A percentile compares a stretch with the other conserved stretches of the same genome.
Evolutionary conservation across 2,329 filamentous ascomycete genomes (phyloP).

Genomic region (Elsinoe necatrix): DNA sequence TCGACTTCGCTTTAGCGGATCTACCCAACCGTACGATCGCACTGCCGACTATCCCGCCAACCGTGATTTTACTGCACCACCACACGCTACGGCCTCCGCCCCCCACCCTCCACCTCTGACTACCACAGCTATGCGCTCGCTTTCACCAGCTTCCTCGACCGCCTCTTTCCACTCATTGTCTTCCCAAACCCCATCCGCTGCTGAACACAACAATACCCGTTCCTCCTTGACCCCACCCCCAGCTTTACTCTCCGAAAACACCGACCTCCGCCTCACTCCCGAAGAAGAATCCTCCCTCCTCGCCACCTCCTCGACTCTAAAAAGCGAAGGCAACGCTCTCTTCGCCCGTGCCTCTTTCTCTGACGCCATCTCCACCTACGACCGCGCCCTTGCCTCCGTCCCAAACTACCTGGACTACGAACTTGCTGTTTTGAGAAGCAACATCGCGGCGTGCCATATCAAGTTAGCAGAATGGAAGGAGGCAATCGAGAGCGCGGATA

Average conservation of each 20-base stretch:
- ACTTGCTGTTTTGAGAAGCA: conserved; percentile 75
- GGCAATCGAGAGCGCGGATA: conserved; percentile 63
- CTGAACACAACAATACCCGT: neutral
- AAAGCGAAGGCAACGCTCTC: conserved; percentile 68
- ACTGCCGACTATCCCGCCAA: neutral
- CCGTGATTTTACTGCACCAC: neutral
- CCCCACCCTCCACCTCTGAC: neutral
- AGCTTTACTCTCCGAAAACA: too few relatives aligned
- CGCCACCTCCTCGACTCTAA: conserved; percentile 61
- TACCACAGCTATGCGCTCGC: neutral
- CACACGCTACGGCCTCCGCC: too few relatives aligned
- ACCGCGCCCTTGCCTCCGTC: conserved; percentile 67
- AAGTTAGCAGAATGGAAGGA: conserved; percentile 81
- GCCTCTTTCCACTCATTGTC: conserved; percentile 17
- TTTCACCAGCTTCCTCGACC: conserved; percentile 14
- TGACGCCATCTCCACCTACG: conserved; percentile 73
- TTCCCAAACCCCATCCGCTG: conserved; percentile 10
- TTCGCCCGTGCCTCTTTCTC: conserved; percentile 65
- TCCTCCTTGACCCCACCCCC: neutral
- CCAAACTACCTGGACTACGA: conserved; percentile 84
- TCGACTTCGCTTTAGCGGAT: neutral
- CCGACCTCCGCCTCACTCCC: conserved; percentile 29
- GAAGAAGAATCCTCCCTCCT: conserved; percentile 51
- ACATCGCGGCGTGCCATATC: conserved; percentile 81
- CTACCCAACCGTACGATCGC: neutral